phyloP scores from a whole-genome alignment of 768 basidiomycete genomes.

The Russula ochroleuca region DNA sequence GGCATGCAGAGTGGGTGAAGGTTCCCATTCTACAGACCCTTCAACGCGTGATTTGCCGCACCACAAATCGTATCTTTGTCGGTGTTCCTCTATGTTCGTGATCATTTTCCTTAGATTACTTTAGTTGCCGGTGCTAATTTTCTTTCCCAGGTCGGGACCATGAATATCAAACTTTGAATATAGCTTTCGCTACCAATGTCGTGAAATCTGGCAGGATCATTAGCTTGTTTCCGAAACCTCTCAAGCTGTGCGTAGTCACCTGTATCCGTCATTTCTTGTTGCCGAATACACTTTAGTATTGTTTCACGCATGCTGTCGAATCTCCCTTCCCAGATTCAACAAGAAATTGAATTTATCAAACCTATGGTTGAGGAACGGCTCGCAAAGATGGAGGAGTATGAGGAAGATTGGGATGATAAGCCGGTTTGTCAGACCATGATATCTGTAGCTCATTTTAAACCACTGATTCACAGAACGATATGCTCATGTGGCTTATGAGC shows the following conservation, averaged over 20 bases:
- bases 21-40: constrained; percentile 28
- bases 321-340: not conserved
- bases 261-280: not conserved
- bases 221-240: constrained; percentile 38
- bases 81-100: constrained; percentile 41
- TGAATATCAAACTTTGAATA: constrained; percentile 35
- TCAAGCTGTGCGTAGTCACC: constrained; percentile 41
- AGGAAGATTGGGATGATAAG: not conserved
- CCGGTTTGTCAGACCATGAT: constrained; percentile 2
- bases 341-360: not conserved
- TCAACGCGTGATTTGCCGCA: constrained; percentile 39
- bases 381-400: constrained; percentile 1
- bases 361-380: constrained; percentile 12
- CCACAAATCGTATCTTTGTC: constrained; percentile 36
- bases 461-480: constrained; percentile 34
- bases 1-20: constrained; percentile 37
- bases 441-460: too few species aligned
- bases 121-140: not conserved
- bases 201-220: constrained; percentile 35
- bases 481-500: constrained; percentile 42
- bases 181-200: constrained; percentile 37
- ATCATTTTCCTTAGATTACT: not conserved
- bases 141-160: constrained; percentile 40
- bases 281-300: not conserved
- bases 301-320: not conserved